Evolutionary conservation across 352 stramenopile genomes (phyloP).

Genomic region (Phytophthora foliorum): DNA sequence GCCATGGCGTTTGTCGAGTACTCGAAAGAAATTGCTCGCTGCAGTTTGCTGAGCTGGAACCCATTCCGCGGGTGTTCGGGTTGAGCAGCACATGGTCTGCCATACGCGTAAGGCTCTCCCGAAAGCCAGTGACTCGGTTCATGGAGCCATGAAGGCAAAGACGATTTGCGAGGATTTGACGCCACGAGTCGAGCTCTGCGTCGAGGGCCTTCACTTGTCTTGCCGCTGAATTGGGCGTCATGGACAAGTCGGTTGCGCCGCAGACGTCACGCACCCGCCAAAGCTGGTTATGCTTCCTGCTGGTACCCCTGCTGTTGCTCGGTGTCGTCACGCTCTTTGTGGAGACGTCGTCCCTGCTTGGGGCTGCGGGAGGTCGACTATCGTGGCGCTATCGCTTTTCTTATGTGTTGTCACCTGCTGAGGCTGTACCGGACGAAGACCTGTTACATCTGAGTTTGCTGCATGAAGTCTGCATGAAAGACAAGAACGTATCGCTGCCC

Average conservation of each 20-base stretch:
- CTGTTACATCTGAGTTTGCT: conserved; percentile 46
- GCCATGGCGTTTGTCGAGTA: no score
- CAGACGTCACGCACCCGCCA: conserved; percentile 5
- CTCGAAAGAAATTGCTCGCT: not conserved
- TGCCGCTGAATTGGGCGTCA: conserved; percentile 8
- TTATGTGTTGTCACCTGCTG: conserved; percentile 15
- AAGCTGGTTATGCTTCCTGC: conserved; percentile 24
- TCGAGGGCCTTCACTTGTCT: conserved; percentile 25
- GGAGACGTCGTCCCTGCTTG: conserved; percentile 32
- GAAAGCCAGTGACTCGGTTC: conserved; percentile 30
- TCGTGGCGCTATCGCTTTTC: conserved; percentile 27
- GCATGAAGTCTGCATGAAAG: conserved; percentile 37
- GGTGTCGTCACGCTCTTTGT: conserved; percentile 26
- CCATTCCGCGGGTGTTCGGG: not conserved
- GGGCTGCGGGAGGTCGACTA: conserved; percentile 11
- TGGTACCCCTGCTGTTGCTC: conserved; percentile 30
- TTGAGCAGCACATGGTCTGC: conserved; percentile 6
- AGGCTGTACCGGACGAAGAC: conserved; percentile 36
- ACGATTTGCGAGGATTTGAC: conserved; percentile 39
- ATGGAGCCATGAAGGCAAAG: conserved; percentile 19
- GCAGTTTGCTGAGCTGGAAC: not conserved
- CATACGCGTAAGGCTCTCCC: not conserved
- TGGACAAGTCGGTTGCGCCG: conserved; percentile 18
- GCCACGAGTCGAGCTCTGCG: conserved; percentile 7
- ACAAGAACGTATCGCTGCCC: conserved; percentile 35